A percentile compares a stretch with the other conserved stretches of the same genome.
These are phyloP conservation scores for Colletotrichum destructivum DNA, from an alignment of 2,329 filamentous ascomycete species.

Conservation along the genomic window DNA sequence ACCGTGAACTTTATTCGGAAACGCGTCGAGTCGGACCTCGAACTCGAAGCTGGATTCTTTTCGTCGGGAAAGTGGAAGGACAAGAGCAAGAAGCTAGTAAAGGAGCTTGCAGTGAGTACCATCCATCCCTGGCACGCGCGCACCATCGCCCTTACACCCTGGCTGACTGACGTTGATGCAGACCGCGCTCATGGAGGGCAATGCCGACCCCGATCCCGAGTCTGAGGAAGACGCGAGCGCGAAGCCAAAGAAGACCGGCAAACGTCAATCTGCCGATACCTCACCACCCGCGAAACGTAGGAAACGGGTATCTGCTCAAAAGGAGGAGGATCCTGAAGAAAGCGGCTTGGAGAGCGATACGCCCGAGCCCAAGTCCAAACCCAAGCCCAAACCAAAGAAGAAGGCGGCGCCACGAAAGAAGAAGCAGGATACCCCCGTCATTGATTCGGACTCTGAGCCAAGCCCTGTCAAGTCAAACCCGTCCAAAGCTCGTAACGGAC, in stretches of 20 bases:
- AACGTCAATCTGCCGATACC: slow-evolving; percentile 53
- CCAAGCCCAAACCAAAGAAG: slow-evolving; percentile 42
- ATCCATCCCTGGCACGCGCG: neutral
- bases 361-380: slow-evolving; percentile 40
- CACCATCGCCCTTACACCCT: neutral
- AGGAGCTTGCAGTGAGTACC: slow-evolving; percentile 65
- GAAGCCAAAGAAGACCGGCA: slow-evolving; percentile 51
- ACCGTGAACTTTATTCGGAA: slow-evolving; percentile 72
- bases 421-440: slow-evolving; percentile 46
- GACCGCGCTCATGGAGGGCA: slow-evolving; percentile 24
- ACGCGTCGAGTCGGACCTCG: slow-evolving; percentile 63
- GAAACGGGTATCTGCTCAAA: slow-evolving; percentile 53
- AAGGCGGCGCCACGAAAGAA: slow-evolving; percentile 48
- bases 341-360: slow-evolving; percentile 45
- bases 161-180: slow-evolving; percentile 15
- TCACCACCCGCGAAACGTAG: slow-evolving; percentile 57
- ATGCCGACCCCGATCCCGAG: slow-evolving; percentile 3
- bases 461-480: slow-evolving; percentile 46
- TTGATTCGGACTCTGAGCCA: slow-evolving; percentile 50
- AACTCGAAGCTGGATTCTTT: slow-evolving; percentile 67
- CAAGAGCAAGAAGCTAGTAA: slow-evolving; percentile 72
- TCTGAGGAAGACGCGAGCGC: slow-evolving; percentile 11
- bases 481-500: slow-evolving; percentile 39
- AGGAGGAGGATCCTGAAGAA: slow-evolving; percentile 49
- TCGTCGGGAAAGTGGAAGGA: slow-evolving; percentile 67